Base-by-base conservation (phyloP, 257 asterid species). In the Datura wrightii region DNA sequence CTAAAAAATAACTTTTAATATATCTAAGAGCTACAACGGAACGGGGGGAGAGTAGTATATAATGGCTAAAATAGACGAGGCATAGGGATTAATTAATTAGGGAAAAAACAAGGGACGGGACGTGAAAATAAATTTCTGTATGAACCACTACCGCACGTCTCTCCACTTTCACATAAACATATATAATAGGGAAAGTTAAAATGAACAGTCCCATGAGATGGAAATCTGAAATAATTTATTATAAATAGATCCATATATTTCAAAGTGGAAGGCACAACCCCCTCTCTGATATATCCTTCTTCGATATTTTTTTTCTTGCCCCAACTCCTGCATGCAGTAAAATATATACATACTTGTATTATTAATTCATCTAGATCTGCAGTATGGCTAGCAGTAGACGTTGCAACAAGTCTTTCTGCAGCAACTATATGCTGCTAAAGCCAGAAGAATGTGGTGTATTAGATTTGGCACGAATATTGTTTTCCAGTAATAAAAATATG, bases 391-490 rank as follows among this genome's bases (percentile, higher is more conserved):
- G 46, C 16, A 31, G 19, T 31, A 14, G 31, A 24, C 31, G 15
- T 52, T 78, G 82, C 24, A 78, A 31, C 48, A 78, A 78, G 59
- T 78, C 82, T 6, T 78, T 78, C 48, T 24, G 80, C 58, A 24
- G 39, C 46, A 72, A 83, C 54, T 39, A 83, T 10, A 79, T 83
- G 79, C 8, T 74, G 31, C 59, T 83, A 79, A 83, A 50, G 52
- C 82, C 86, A 55, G n/a, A 72, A n/a, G 72, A 72, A 46, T 79
- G 82, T n/a, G 19, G 76, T 24, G 34, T 83, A 19, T 83, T 42
- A 58, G 86, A 83, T 67, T 41, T 72, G 58, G 8, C 10, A 55
- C 31, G 19, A 8, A 19, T 83, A 2, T 37, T 76, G 34, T 44
- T 83, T 79, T 70, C 76, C 15, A 10, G 48, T 10, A 65, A 60